Evolutionary conservation across 2,329 filamentous ascomycete genomes (phyloP), one percentile per base, ranked within the genome.

Genomic region (Phyllosticta citriasiana): DNA sequence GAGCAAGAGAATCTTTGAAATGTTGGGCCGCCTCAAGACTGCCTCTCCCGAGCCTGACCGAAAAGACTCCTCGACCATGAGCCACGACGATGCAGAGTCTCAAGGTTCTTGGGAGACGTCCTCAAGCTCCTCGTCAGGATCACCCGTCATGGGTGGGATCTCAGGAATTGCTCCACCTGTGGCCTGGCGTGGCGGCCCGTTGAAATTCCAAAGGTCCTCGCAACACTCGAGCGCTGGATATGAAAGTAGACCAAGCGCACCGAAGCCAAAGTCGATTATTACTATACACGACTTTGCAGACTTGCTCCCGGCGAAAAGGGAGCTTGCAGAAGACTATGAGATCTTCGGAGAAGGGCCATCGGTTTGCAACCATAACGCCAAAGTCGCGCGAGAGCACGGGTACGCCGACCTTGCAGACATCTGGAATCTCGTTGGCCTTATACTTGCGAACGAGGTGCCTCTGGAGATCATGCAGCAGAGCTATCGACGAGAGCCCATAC

Each of bases 291-390:
- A 90, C 64, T 72, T 95, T 26, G 82, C 84, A 9, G 78, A 83
- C 55, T 72, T 91, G 12, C 76, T 96, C n/a, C 92, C 92, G 0
- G 88, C 89, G 2, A 94, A 91, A 71, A 82, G 82, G 63, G 81
- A 85, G 60, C 82, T 97, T 64, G 94, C 91, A 1, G 78, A 84
- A 62, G 84, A 88, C 65, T 99, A 97, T 73, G 82, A 82, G 25
- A 88, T 97, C 14, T 92, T 94, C 71, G 91, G 91, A 3, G 85
- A 91, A 63, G 88, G 88, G 0, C 83, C 85, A n/a, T 83, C 88
- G 47, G 85, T 96, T 3, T 97, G 93, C 73, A 80, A 83, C 53
- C 88, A 95, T 68, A 99, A 99, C 72, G 89, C 91, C 8, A 76
- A 77, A 1, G 85, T 95, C 54, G 92, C 93, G 8, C 81, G 85